Base-by-base conservation (phyloP, 1,284 basidiomycete genomes). In the Heterobasidion occidentale region DNA sequence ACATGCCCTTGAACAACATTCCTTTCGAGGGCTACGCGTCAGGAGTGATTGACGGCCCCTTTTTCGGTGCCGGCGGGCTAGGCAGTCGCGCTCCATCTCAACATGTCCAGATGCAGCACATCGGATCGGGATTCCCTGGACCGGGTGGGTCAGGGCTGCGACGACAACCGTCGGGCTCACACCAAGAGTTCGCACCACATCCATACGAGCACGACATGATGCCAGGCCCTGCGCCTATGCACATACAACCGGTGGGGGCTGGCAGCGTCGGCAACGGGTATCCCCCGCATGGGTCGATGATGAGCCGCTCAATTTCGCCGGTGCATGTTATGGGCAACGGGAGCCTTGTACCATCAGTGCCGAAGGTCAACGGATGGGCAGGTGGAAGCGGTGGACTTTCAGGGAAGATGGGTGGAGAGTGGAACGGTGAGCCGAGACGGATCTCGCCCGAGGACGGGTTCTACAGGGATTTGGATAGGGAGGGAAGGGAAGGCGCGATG, bases 361-460 rank as follows among this genome's bases (percentile, higher is more conserved):
- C 54, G 53, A 62, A 61, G 52, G 47, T 63, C n/a, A 58, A 61
- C 34, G 61, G 60, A 11, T 60, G 63, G 63, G 44, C 48, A 42
- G 46, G 46, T 11, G n/a, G 46, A 11, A 51, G 50, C n/a, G 55
- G 53, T n/a, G 49, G 7, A 27, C 36, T 46, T 7, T 53, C 56
- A 42, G 35, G 51, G 2, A 48, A 52, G 45, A 52, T 50, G 9
- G 47, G 42, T 9, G 45, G 14, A n/a, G 62, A 63, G 14, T n/a
- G 55, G 44, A 42, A 38, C 38, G 46, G 35, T 35, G 54, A 49
- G 45, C 12, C 48, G 19, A 56, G 57, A 36, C 42, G 54, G 46
- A 46, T 35, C 27, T 27, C 27, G 46, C 64, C 55, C 52, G 65
- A 60, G 61, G 73, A 64, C 61, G 68, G 57, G 61, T 54, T 47